A percentile compares a stretch with the other conserved stretches of the same genome.
Evolutionary conservation across 2,329 filamentous ascomycete genomes (phyloP).

Genomic region (Capronia americana): DNA sequence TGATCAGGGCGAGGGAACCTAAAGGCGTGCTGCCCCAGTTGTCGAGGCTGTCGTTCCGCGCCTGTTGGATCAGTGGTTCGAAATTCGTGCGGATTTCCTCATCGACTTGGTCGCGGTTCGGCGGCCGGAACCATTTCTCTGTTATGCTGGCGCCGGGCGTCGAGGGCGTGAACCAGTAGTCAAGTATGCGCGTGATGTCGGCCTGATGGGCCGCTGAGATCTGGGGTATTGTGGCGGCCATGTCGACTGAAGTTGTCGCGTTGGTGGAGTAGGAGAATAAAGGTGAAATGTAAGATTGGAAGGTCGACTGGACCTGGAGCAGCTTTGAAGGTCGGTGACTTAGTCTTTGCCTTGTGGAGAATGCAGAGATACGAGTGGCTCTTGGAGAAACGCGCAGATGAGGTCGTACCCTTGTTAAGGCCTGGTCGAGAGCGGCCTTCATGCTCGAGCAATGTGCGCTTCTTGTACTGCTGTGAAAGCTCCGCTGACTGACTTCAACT

Average conservation of each 20-base stretch:
- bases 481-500: neutral
- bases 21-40: slow-evolving; percentile 30
- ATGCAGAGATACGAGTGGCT: neutral
- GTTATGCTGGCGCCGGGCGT: slow-evolving; percentile 24
- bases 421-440: slow-evolving; percentile 24
- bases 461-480: neutral
- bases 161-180: slow-evolving; percentile 41
- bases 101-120: slow-evolving; percentile 31
- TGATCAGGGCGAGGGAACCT: slow-evolving; percentile 46
- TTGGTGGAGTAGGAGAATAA: slow-evolving; percentile 20
- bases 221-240: slow-evolving; percentile 7
- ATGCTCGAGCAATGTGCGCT: neutral
- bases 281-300: slow-evolving; percentile 16
- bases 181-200: slow-evolving; percentile 36
- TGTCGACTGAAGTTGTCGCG: neutral
- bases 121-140: slow-evolving; percentile 35
- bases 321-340: slow-evolving; percentile 19
- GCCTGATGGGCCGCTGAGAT: slow-evolving; percentile 11
- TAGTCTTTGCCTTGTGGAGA: slow-evolving; percentile 10
- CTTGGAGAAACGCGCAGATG: neutral
- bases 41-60: slow-evolving; percentile 37
- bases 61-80: slow-evolving; percentile 34
- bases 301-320: slow-evolving; percentile 27
- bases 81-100: slow-evolving; percentile 37
- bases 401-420: slow-evolving; percentile 28